Percentiles rank a stretch among this genome's conserved stretches.
phyloP scores from a whole-genome alignment of 23 red algal genomes.

The Gracilaria caudata region DNA sequence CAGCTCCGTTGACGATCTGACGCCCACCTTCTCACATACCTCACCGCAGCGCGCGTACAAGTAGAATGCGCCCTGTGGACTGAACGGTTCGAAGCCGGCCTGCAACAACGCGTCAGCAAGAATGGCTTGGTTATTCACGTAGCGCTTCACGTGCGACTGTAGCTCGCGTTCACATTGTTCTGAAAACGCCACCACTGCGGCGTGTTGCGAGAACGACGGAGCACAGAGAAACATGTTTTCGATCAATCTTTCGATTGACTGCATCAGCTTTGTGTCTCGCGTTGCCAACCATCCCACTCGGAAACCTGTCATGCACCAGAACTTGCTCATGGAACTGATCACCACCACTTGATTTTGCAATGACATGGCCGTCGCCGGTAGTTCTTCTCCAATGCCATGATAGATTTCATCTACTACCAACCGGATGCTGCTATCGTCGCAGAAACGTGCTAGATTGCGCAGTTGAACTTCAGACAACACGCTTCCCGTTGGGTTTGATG shows the following conservation, averaged over 20 bases:
- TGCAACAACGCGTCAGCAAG: background rate
- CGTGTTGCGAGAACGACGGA: constrained; percentile 49
- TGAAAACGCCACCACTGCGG: constrained; percentile 32
- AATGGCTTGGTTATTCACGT: background rate
- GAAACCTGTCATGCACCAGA: constrained; percentile 67
- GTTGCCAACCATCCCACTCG: constrained; percentile 54
- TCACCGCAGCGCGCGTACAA: constrained; percentile 37
- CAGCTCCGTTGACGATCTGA: constrained; percentile 8
- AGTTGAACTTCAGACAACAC: constrained; percentile 11
- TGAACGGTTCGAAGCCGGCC: constrained; percentile 21
- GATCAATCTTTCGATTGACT: constrained; percentile 17
- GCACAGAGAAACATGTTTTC: constrained; percentile 66
- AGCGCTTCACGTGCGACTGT: constrained; percentile 9
- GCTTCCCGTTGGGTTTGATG: constrained; percentile 63
- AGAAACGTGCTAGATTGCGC: constrained; percentile 17
- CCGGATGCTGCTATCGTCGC: constrained; percentile 7
- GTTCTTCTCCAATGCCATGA: constrained; percentile 45
- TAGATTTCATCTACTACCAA: constrained; percentile 70
- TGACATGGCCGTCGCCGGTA: constrained; percentile 7
- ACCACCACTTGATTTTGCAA: constrained; percentile 11
- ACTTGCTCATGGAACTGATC: constrained; percentile 41
- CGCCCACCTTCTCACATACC: constrained; percentile 9
- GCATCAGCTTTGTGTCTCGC: constrained; percentile 1
- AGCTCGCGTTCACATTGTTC: background rate
- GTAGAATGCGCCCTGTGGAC: constrained; percentile 47